Percentiles rank a stretch among this genome's conserved stretches.
Evolutionary conservation across 768 basidiomycete genomes (phyloP).

Genomic region (Amanita pseudoporphyria): DNA sequence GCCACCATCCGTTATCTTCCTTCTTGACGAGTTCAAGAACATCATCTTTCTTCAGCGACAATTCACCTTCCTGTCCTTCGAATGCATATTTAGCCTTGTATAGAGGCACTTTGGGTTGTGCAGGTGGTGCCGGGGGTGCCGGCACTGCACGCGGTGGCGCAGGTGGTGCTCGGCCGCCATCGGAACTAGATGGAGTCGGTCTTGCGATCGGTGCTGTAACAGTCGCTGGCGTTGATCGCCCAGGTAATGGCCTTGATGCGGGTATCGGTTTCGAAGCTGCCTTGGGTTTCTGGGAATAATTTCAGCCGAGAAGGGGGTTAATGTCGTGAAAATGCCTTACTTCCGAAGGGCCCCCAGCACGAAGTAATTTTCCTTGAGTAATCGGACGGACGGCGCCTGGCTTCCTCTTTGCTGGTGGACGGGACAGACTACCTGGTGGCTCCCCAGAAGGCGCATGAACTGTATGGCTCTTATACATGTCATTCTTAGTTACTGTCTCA

Average conservation of each 20-base stretch:
- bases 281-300: conserved; percentile 37
- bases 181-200: conserved; percentile 23
- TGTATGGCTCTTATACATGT: conserved; percentile 88
- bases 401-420: conserved; percentile 81
- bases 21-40: conserved; percentile 87
- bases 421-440: conserved; percentile 69
- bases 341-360: conserved; percentile 65
- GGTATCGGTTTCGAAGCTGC: conserved; percentile 46
- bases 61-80: conserved; percentile 86
- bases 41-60: conserved; percentile 85
- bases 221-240: conserved; percentile 33
- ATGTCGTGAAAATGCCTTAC: conserved; percentile 17
- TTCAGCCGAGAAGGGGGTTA: not conserved
- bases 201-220: conserved; percentile 22
- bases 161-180: conserved; percentile 20
- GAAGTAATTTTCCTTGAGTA: conserved; percentile 73
- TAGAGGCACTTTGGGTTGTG: conserved; percentile 57
- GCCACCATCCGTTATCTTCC: conserved; percentile 97
- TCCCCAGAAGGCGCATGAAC: conserved; percentile 88
- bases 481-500: conserved; percentile 70
- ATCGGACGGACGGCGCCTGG: conserved; percentile 80
- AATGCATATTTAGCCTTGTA: conserved; percentile 93
- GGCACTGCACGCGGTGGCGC: conserved; percentile 21
- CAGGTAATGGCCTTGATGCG: conserved; percentile 53
- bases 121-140: conserved; percentile 34